Evolutionary conservation across 176 grass and related monocot species (phyloP).

Genomic region (Oryza glaberrima): DNA sequence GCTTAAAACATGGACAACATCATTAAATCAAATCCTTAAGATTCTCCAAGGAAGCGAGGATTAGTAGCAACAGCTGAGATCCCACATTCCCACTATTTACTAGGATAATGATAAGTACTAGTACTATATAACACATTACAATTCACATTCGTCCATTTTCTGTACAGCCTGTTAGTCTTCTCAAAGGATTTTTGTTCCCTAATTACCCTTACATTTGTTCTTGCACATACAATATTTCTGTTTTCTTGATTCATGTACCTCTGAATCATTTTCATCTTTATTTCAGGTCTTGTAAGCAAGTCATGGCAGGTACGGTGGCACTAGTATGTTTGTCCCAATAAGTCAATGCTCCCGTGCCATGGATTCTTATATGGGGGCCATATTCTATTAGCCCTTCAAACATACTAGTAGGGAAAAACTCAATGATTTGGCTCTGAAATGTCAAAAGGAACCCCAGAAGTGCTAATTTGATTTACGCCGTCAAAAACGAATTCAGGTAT

Average conservation of each 20-base stretch:
- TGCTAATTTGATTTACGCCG: conserved; percentile 7
- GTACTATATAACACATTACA: background rate
- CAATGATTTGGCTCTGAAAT: conserved; percentile 35
- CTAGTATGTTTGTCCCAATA: conserved; percentile 13
- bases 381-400: conserved; percentile 16
- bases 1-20: background rate
- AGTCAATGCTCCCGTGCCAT: conserved; percentile 40
- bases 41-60: background rate
- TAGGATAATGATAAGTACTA: conserved; percentile 22
- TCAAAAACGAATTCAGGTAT: conserved; percentile 17
- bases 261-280: background rate
- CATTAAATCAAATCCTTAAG: background rate
- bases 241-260: background rate
- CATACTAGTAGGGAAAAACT: conserved; percentile 2
- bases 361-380: conserved; percentile 37
- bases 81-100: conserved; percentile 24
- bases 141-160: background rate
- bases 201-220: background rate
- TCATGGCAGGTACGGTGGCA: conserved; percentile 42
- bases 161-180: background rate
- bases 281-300: conserved; percentile 24
- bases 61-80: conserved; percentile 1
- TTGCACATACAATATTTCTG: background rate
- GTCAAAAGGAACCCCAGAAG: conserved; percentile 22
- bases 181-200: background rate